Percentiles rank a stretch among this genome's conserved stretches.
Evolutionary conservation across 441 rosid species (phyloP).

Genomic region (Adansonia madagascariensis): DNA sequence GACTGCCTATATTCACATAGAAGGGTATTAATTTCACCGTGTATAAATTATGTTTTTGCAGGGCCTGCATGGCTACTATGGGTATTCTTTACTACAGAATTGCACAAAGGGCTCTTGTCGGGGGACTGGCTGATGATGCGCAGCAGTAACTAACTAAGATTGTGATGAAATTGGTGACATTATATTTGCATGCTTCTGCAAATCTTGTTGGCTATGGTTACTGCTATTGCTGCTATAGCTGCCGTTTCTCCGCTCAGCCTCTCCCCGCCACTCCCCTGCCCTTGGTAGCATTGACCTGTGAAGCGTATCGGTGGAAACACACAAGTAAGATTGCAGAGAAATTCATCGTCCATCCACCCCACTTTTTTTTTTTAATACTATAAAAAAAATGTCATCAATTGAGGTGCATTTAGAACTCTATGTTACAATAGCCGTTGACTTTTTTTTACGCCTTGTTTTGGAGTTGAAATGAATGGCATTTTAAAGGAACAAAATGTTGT

Average conservation of each 20-base stretch:
- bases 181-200: slow-evolving; percentile 2
- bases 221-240: neutral
- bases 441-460: slow-evolving; percentile 10
- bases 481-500: neutral
- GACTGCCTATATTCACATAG: neutral
- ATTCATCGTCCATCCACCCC: neutral
- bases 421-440: neutral
- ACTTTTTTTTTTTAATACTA: neutral
- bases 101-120: slow-evolving; percentile 78
- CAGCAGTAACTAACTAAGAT: slow-evolving; percentile 36
- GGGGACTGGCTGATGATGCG: slow-evolving; percentile 54
- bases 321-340: neutral
- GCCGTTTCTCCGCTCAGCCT: neutral
- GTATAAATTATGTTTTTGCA: slow-evolving; percentile 37
- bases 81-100: slow-evolving; percentile 89
- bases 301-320: neutral
- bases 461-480: slow-evolving; percentile 1
- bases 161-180: slow-evolving; percentile 23
- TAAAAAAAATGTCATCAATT: neutral
- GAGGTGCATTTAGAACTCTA: neutral
- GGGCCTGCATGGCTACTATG: slow-evolving; percentile 99
- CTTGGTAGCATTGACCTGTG: neutral
- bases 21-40: neutral
- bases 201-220: neutral
- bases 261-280: neutral